These are phyloP conservation scores for Akebia trifoliata DNA, from an alignment of 164 flowering plant genomes.

Conservation along the genomic window DNA sequence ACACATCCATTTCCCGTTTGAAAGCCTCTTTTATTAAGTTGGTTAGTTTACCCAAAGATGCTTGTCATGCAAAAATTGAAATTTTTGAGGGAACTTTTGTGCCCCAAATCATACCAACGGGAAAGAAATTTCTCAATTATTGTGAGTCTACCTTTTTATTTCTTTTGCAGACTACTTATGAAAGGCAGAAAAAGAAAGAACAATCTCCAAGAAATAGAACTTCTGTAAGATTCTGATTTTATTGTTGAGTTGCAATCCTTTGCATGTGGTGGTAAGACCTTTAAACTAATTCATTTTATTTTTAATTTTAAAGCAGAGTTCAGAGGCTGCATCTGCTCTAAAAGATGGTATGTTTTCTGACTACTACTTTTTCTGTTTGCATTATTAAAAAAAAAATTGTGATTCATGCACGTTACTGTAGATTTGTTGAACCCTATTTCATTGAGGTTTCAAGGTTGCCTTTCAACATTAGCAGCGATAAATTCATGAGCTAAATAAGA, in stretches of 20 bases:
- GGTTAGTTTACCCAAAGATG: no score
- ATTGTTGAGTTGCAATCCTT: not conserved
- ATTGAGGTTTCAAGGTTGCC: no score
- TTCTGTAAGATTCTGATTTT: conserved; percentile 16
- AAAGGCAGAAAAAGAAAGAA: conserved; percentile 11
- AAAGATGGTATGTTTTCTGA: conserved; percentile 43
- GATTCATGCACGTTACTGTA: not conserved
- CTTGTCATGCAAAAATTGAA: no score
- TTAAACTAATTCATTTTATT: not conserved
- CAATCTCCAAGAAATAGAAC: conserved; percentile 15
- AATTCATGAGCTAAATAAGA: no score
- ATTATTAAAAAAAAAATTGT: not conserved
- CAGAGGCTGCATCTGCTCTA: conserved; percentile 28
- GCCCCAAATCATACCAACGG: no score
- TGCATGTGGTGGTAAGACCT: not conserved
- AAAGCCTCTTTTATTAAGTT: no score
- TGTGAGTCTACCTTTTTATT: not conserved
- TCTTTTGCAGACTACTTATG: conserved; percentile 15
- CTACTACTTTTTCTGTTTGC: not conserved
- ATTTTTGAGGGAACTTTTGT: no score
- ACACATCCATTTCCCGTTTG: no score
- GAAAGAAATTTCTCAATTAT: not conserved
- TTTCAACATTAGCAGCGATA: no score
- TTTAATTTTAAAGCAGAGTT: conserved; percentile 29
- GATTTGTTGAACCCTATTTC: not conserved